A percentile compares a stretch with the other conserved stretches of the same genome.
Evolutionary conservation across 345 rosid genomes (phyloP).

Genomic region (Mallotus nudiflorus): DNA sequence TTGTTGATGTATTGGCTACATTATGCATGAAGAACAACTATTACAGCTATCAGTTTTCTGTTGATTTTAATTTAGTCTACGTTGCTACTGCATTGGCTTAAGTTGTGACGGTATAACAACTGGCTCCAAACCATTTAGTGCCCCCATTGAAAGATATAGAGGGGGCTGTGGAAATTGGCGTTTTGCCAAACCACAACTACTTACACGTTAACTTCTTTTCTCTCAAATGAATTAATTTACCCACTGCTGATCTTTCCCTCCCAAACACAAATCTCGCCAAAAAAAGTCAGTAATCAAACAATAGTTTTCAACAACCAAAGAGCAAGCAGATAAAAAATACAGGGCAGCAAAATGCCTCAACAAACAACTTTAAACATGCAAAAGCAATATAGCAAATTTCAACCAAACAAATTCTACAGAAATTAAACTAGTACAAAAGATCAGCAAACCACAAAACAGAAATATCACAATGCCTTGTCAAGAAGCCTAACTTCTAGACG

Average conservation of each 20-base stretch:
- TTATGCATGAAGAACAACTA: not conserved
- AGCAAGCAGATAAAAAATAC: not conserved
- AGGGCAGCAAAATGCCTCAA: not conserved
- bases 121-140: too few species aligned
- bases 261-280: too few species aligned
- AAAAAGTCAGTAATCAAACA: too few species aligned
- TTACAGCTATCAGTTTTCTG: too few species aligned
- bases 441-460: not conserved
- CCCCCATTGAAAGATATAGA: too few species aligned
- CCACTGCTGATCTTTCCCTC: too few species aligned
- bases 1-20: not conserved
- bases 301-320: too few species aligned
- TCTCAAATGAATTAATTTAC: too few species aligned
- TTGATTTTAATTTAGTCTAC: not conserved
- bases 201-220: too few species aligned
- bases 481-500: not conserved
- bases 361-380: not conserved
- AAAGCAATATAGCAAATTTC: not conserved
- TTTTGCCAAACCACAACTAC: too few species aligned
- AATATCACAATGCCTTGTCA: not conserved
- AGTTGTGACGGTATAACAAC: too few species aligned
- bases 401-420: slow-evolving; percentile 8
- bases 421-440: not conserved
- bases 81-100: not conserved
- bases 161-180: too few species aligned